phyloP scores from a whole-genome alignment of 2,329 filamentous ascomycete genomes.

The Epichloe coenophiala region DNA sequence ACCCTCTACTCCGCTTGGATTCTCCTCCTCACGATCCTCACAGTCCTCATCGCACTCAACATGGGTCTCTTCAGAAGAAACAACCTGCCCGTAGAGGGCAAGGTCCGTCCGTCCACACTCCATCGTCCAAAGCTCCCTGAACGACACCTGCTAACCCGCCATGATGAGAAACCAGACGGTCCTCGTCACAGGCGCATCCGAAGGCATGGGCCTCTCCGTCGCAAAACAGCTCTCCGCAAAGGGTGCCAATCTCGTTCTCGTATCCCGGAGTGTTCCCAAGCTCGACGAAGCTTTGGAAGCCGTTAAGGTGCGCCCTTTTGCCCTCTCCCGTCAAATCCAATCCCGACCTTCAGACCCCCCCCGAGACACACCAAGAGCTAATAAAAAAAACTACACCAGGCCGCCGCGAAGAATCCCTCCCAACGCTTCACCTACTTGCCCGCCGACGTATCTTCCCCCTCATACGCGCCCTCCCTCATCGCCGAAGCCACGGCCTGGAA shows the following conservation, averaged over 20 bases:
- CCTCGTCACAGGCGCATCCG: conserved; percentile 79
- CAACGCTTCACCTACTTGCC: conserved; percentile 77
- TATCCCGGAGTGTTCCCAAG: conserved; percentile 64
- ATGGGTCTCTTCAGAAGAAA: conserved; percentile 63
- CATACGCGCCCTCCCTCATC: conserved; percentile 58
- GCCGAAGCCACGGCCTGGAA: conserved; percentile 69
- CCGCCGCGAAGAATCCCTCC: conserved; percentile 48
- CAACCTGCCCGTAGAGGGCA: conserved; percentile 72
- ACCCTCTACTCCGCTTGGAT: conserved; percentile 10
- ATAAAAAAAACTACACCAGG: conserved; percentile 25
- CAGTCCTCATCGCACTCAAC: conserved; percentile 18
- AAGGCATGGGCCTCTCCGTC: conserved; percentile 75
- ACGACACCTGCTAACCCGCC: conserved; percentile 1
- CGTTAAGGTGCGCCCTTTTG: conserved; percentile 38
- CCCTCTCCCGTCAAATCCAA: not conserved
- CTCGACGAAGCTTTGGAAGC: conserved; percentile 56
- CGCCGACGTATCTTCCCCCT: conserved; percentile 63
- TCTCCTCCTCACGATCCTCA: conserved; percentile 16
- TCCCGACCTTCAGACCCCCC: no score
- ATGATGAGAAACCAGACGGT: conserved; percentile 47
- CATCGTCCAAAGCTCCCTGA: not conserved
- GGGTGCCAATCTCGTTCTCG: conserved; percentile 76
- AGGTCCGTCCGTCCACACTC: conserved; percentile 37
- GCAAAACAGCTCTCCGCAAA: conserved; percentile 64
- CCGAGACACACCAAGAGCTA: not conserved